Evolutionary conservation across 2,329 filamentous ascomycete species (phyloP).

Genomic region (Xylaria hypoxylon): DNA sequence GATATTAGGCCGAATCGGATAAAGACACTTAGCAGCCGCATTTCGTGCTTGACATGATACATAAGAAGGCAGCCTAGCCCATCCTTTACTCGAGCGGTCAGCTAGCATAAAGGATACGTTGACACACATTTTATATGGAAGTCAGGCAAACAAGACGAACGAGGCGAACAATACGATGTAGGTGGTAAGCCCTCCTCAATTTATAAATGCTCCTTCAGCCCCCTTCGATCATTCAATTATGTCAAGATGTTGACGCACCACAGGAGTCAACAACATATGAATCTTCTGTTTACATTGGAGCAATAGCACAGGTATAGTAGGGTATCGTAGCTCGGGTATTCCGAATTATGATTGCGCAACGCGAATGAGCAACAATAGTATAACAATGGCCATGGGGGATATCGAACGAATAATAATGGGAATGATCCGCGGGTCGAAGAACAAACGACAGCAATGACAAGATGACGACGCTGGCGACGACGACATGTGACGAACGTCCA

Average conservation of each 20-base stretch:
- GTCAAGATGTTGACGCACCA: constrained; percentile 21
- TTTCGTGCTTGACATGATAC: constrained; percentile 11
- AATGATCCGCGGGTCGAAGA: constrained; percentile 33
- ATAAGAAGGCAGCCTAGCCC: constrained; percentile 1
- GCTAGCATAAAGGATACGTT: constrained; percentile 1
- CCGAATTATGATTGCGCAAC: constrained; percentile 37
- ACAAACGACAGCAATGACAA: constrained; percentile 36
- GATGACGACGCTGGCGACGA: constrained; percentile 36
- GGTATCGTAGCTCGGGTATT: constrained; percentile 40
- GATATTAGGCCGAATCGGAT: constrained; percentile 29
- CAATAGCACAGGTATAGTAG: constrained; percentile 36
- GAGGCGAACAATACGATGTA: constrained; percentile 1
- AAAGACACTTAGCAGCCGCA: constrained; percentile 29
- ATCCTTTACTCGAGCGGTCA: background rate
- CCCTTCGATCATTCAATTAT: constrained; percentile 14
- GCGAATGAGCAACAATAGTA: constrained; percentile 35
- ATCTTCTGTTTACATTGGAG: constrained; percentile 36
- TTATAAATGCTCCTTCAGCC: constrained; percentile 10
- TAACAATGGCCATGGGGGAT: constrained; percentile 34
- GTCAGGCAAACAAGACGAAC: background rate
- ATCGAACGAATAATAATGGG: constrained; percentile 35
- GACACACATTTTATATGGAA: constrained; percentile 2
- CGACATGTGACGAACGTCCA: constrained; percentile 34
- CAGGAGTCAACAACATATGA: constrained; percentile 25
- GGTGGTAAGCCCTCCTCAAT: constrained; percentile 27